Evolutionary conservation across 202 grass and related monocot species (phyloP).

Genomic region (Hordeum pubiflorum): DNA sequence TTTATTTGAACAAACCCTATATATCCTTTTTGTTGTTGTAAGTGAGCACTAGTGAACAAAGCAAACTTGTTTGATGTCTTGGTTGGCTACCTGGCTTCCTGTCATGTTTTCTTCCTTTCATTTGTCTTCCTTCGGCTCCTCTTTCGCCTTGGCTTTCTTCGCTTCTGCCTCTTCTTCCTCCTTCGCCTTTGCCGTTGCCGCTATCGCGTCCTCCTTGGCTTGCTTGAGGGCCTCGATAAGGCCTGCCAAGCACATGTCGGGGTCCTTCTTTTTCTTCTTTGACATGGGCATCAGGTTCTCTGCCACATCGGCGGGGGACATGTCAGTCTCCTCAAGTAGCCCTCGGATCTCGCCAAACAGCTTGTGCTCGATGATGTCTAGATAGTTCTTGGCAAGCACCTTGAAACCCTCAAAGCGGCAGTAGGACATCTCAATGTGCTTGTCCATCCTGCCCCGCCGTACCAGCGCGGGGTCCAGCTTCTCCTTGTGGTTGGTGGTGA

Average conservation of each 20-base stretch:
- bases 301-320: slow-evolving; percentile 44
- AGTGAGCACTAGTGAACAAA: no score
- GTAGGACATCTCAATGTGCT: slow-evolving; percentile 66
- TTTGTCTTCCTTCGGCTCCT: background rate
- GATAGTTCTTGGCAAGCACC: slow-evolving; percentile 53
- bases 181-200: no score
- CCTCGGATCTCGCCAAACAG: background rate
- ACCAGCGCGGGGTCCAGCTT: slow-evolving; percentile 56
- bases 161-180: no score
- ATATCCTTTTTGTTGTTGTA: no score
- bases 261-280: slow-evolving; percentile 26
- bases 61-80: no score
- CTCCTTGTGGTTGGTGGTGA: slow-evolving; percentile 54
- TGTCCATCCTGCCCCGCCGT: slow-evolving; percentile 56
- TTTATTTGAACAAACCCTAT: background rate
- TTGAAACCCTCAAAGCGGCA: slow-evolving; percentile 47
- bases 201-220: background rate
- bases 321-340: slow-evolving; percentile 35
- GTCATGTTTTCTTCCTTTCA: background rate
- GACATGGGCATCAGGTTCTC: slow-evolving; percentile 51
- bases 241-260: background rate
- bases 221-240: slow-evolving; percentile 21
- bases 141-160: no score
- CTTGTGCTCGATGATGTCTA: slow-evolving; percentile 15
- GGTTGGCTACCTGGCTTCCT: background rate